A percentile compares a stretch with the other conserved stretches of the same genome.
phyloP scores from a whole-genome alignment of 768 basidiomycete genomes.

The Mycena vitilis region DNA sequence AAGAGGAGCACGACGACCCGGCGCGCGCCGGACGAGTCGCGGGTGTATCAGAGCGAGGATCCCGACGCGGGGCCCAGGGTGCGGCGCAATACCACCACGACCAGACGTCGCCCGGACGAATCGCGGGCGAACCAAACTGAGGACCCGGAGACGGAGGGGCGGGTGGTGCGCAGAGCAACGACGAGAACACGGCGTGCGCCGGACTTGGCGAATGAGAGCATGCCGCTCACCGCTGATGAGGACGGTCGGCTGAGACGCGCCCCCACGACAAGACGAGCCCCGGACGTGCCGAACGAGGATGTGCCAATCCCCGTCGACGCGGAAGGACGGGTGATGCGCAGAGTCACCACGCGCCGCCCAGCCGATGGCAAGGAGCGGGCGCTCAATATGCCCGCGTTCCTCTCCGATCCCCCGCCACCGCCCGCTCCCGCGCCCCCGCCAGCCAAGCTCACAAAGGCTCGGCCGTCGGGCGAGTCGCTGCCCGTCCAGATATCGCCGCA shows the following conservation, averaged over 20 bases:
- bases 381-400: constrained; percentile 22
- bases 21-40: not conserved
- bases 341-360: constrained; percentile 46
- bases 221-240: constrained; percentile 40
- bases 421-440: constrained; percentile 14
- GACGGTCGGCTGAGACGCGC: constrained; percentile 49
- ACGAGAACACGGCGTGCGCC: not conserved
- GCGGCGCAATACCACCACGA: constrained; percentile 53
- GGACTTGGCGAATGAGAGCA: constrained; percentile 27
- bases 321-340: constrained; percentile 44
- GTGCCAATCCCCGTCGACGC: not conserved
- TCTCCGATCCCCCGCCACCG: constrained; percentile 20
- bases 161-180: constrained; percentile 53
- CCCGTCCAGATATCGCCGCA: constrained; percentile 33
- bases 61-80: constrained; percentile 46
- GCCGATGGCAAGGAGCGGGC: constrained; percentile 23
- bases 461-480: constrained; percentile 21
- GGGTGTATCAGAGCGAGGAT: constrained; percentile 26
- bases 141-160: constrained; percentile 44
- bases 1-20: not conserved
- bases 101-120: constrained; percentile 39
- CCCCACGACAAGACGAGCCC: constrained; percentile 45
- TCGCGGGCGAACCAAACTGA: constrained; percentile 16
- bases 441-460: constrained; percentile 32
- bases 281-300: not conserved